Conservation (phyloP, 768 basidiomycete genomes). For the Mycena polygramma region DNA sequence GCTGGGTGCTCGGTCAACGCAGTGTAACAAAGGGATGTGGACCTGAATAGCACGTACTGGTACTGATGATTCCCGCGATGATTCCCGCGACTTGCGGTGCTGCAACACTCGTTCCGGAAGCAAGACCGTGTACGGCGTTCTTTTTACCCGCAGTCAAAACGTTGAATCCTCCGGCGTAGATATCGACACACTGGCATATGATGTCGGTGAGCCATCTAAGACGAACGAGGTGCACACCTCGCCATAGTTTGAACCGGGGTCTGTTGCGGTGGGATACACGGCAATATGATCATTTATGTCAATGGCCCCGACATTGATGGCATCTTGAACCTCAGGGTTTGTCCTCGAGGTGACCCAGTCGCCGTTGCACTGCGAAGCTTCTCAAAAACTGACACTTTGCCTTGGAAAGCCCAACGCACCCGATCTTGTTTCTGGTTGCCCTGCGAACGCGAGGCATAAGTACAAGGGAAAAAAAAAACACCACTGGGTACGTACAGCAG, state of each 20-base stretch:
- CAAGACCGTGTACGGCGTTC: background rate
- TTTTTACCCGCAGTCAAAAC: background rate
- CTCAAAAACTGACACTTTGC: background rate
- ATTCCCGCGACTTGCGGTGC: too few relatives aligned
- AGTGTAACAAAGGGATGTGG: too few relatives aligned
- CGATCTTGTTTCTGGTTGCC: background rate
- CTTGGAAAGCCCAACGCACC: background rate
- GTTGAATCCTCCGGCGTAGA: slow-evolving; percentile 3
- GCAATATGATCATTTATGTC: slow-evolving; percentile 1
- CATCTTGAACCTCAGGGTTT: background rate
- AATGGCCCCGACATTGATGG: slow-evolving; percentile 1
- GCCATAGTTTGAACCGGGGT: slow-evolving; percentile 3
- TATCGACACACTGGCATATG: background rate
- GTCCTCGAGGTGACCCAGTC: background rate
- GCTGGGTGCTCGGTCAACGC: background rate
- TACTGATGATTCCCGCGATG: too few relatives aligned
- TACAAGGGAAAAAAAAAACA: background rate
- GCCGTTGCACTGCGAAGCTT: background rate
- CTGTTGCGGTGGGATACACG: background rate
- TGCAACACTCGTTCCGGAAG: too few relatives aligned
- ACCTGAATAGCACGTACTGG: too few relatives aligned
- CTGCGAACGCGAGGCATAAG: background rate
- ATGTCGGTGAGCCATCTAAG: background rate
- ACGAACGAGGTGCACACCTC: background rate
- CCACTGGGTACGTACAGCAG: background rate